Evolutionary conservation across 305 asterid species (phyloP), one percentile per base, ranked within the genome.

Genomic region (Striga hermonthica): DNA sequence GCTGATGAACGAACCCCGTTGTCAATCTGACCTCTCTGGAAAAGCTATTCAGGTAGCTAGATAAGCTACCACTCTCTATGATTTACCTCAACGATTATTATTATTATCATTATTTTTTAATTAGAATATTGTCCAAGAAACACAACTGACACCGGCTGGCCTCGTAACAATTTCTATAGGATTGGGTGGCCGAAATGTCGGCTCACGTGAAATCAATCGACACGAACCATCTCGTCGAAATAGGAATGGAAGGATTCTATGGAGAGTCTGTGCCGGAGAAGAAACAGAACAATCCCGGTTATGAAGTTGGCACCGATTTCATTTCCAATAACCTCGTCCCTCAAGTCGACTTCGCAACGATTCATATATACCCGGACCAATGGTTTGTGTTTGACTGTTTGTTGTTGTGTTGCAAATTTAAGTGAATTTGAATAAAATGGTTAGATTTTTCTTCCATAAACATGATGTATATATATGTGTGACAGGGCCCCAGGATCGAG

Each of bases 221-320:
- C 71, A 61, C 48, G 10, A 75, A 75, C 57, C 86, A 83, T 60
- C 80, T 83, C 0, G 13, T 81, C 2, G 79, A 83, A 56, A 47
- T 79, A 10, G 86, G 84, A 11, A 57, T 81, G 41, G 89, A 83
- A 77, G 89, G 86, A 38, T 83, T 75, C 44, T 81, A 83, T 4
- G 85, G 86, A 3, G 79, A 79, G 9, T 74, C 84, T 0, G 63
- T 72, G 74, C 75, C 84, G 1, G 69, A 77, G 3, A 81, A 71
- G 71, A 73, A 70, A 10, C 73, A 68, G 40, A 65, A 13, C 59
- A 81, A 83, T 59, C 86, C 86, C n/a, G 79, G 79, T 31, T 81
- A 62, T 54, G 63, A 72, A 75, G 78, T 63, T 68, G 87, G 87
- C 16, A 71, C 82, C 4, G 82, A 82, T 60, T 82, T 80, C 69